A percentile compares a stretch with the other conserved stretches of the same genome.
phyloP scores from a whole-genome alignment of 2,329 filamentous ascomycete species.

The Ceratocystis alfenasii region DNA sequence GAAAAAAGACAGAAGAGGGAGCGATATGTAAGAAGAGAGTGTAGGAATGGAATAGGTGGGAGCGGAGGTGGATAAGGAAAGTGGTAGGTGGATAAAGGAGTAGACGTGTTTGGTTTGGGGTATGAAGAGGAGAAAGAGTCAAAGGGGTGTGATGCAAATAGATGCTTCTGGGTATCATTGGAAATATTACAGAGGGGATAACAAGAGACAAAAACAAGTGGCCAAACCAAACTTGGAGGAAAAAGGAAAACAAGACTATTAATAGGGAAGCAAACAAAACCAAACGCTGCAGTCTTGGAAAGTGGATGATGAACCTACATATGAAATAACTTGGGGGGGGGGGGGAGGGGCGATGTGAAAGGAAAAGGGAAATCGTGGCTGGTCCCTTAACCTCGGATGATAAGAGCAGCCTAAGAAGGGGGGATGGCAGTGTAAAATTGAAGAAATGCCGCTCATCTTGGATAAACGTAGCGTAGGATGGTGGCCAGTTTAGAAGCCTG shows the following conservation, averaged over 20 bases:
- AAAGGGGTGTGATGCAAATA: too few species aligned
- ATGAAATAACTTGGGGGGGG: background rate
- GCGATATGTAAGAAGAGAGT: too few species aligned
- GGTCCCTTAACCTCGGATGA: too few species aligned
- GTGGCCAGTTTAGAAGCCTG: constrained; percentile 9
- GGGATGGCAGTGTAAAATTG: too few species aligned
- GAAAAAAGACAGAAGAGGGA: too few species aligned
- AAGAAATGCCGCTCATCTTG: too few species aligned
- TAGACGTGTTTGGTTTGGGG: too few species aligned
- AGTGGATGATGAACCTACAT: background rate
- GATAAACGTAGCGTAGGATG: background rate
- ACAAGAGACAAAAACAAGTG: background rate
- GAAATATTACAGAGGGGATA: background rate
- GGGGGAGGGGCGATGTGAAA: background rate
- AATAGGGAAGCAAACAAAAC: background rate
- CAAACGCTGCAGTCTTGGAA: background rate
- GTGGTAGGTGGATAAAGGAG: too few species aligned
- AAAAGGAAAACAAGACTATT: background rate
- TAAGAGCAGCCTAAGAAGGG: too few species aligned
- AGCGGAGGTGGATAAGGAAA: too few species aligned
- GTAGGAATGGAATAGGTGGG: too few species aligned
- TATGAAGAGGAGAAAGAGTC: too few species aligned
- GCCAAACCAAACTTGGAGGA: background rate
- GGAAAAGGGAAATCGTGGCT: background rate
- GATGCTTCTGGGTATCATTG: constrained; percentile 7